These are phyloP conservation scores for Xylaria sp. DNA, from an alignment of 2,329 filamentous ascomycete species.

Conservation along the genomic window DNA sequence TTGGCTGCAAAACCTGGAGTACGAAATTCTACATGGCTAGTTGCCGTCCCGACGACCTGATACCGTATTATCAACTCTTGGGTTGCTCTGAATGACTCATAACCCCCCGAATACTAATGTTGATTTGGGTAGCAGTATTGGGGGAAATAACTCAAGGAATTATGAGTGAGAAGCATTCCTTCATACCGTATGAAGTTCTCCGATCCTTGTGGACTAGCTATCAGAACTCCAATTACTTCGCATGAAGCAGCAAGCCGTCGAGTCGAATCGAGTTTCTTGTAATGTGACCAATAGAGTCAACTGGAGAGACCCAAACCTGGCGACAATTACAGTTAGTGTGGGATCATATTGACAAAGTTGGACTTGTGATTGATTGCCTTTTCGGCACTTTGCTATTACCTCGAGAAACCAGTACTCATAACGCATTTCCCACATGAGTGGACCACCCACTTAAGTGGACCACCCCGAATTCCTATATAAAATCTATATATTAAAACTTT, in stretches of 20 bases:
- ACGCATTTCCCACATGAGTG: no score
- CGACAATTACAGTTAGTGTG: no score
- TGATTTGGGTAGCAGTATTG: neutral
- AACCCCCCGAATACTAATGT: neutral
- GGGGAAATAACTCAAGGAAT: neutral
- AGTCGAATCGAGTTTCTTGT: neutral
- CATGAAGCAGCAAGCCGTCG: no score
- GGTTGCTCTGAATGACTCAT: neutral
- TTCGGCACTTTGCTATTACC: neutral
- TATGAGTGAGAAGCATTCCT: no score
- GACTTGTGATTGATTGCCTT: neutral
- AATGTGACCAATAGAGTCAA: no score
- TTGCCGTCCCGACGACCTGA: neutral
- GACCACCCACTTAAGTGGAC: no score
- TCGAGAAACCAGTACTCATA: neutral
- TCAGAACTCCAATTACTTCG: no score
- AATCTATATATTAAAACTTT: no score
- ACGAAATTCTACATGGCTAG: neutral
- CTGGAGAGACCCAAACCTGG: no score
- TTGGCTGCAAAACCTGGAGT: conserved; percentile 7
- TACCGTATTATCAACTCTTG: neutral
- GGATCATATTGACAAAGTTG: no score
- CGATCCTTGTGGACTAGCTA: neutral
- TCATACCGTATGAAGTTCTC: neutral
- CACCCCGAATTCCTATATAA: no score